Percentiles rank a stretch among this genome's conserved stretches.
phyloP scores from a whole-genome alignment of 139 green algal genomes.

The Micractinium sp. region DNA sequence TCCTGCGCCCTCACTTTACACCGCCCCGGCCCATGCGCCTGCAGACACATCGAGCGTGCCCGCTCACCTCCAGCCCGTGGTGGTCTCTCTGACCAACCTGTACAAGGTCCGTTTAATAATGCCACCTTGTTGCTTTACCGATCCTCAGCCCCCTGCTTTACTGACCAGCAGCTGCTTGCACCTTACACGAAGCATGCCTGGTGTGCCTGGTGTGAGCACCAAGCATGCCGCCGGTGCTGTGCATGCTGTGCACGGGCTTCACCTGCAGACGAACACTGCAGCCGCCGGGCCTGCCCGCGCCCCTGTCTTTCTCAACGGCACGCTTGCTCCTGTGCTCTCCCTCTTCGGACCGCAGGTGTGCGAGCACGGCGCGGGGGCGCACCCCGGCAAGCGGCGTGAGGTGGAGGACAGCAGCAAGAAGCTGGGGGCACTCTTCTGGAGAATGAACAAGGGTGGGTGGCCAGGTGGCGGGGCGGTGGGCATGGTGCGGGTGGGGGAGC shows the following conservation, averaged over 20 bases:
- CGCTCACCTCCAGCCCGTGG: conserved; percentile 67
- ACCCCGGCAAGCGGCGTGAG: conserved; percentile 84
- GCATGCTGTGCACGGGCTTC: no score
- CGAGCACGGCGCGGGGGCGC: conserved; percentile 23
- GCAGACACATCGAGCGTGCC: conserved; percentile 40
- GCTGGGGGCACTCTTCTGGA: conserved; percentile 91
- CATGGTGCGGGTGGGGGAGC: no score
- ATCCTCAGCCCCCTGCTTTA: no score
- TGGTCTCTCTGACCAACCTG: conserved; percentile 71
- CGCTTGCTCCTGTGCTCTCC: no score
- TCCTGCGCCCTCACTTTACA: not conserved
- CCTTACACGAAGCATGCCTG: no score
- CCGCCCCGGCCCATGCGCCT: not conserved
- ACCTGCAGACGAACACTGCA: no score
- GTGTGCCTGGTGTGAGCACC: not conserved
- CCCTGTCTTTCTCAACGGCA: not conserved
- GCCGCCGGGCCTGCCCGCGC: no score
- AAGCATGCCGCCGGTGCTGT: not conserved
- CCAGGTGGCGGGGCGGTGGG: no score
- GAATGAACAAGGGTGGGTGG: conserved; percentile 73
- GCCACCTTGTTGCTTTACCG: no score
- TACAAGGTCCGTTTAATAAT: not conserved
- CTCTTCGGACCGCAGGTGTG: conserved; percentile 24
- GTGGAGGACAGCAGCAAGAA: conserved; percentile 95
- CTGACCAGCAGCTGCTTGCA: not conserved